Conservation (phyloP, 495 filamentous ascomycete genomes). For the Penicillium soppii region DNA sequence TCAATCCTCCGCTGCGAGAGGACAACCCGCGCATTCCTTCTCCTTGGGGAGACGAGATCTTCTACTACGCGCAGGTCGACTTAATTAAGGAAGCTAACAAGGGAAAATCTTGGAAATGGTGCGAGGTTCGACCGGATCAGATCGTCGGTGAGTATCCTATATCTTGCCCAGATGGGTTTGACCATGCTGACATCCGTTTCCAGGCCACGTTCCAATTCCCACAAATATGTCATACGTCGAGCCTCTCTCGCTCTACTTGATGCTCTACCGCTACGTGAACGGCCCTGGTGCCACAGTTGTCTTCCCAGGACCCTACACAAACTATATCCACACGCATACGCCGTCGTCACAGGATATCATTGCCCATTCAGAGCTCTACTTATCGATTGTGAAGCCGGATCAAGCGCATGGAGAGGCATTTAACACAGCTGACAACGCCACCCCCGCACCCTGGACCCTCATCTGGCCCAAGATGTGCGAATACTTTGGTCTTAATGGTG, state of each 20-base stretch:
- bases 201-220: slow-evolving; percentile 20
- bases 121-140: slow-evolving; percentile 45
- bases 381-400: slow-evolving; percentile 26
- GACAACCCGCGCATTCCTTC: slow-evolving; percentile 39
- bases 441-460: slow-evolving; percentile 10
- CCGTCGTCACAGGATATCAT: slow-evolving; percentile 43
- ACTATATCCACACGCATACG: slow-evolving; percentile 24
- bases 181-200: slow-evolving; percentile 6
- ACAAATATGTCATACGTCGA: slow-evolving; percentile 1
- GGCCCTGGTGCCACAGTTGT: slow-evolving; percentile 25
- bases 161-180: slow-evolving; percentile 29
- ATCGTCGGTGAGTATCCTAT: slow-evolving; percentile 38
- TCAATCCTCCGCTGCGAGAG: slow-evolving; percentile 32
- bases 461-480: slow-evolving; percentile 17
- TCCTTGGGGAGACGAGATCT: slow-evolving; percentile 41
- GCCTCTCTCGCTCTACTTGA: slow-evolving; percentile 35
- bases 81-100: slow-evolving; percentile 28
- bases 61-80: slow-evolving; percentile 50
- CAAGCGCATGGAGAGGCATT: slow-evolving; percentile 55
- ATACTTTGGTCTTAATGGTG: slow-evolving; percentile 34
- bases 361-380: slow-evolving; percentile 39
- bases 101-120: slow-evolving; percentile 44
- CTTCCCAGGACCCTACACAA: slow-evolving; percentile 35
- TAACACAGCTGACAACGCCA: slow-evolving; percentile 57
- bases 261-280: slow-evolving; percentile 32